Evolutionary conservation across 768 basidiomycete genomes (phyloP).

Genomic region (Phanerochaete sordida): DNA sequence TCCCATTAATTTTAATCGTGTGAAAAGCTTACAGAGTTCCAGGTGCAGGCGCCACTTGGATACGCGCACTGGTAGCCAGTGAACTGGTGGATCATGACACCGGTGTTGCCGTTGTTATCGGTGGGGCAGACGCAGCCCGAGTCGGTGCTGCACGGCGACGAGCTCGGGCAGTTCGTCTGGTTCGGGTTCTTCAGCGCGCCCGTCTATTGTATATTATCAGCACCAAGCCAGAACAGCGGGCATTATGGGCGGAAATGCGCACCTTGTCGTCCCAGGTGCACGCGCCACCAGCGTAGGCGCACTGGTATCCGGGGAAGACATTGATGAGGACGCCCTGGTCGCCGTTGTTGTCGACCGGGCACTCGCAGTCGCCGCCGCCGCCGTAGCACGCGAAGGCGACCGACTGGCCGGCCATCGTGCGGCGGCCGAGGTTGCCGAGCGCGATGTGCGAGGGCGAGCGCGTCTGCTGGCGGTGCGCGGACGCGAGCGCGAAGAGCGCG

Average conservation of each 20-base stretch:
- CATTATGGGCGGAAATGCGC: not conserved
- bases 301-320: constrained; percentile 20
- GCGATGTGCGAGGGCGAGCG: not conserved
- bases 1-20: not conserved
- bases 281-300: constrained; percentile 17
- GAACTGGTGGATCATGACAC: constrained; percentile 22
- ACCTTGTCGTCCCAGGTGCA: constrained; percentile 21
- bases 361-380: constrained; percentile 17
- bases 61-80: constrained; percentile 23
- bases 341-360: constrained; percentile 16
- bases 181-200: constrained; percentile 14
- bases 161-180: constrained; percentile 18
- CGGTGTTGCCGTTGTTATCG: constrained; percentile 15
- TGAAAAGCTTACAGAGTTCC: constrained; percentile 14
- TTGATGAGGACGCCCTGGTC: constrained; percentile 21
- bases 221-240: not conserved
- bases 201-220: no score
- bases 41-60: constrained; percentile 17
- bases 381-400: constrained; percentile 20
- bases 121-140: constrained; percentile 16
- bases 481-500: not conserved
- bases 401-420: constrained; percentile 12
- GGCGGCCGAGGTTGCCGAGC: not conserved
- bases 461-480: not conserved
- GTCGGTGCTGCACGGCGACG: constrained; percentile 11